Percentiles rank a stretch among this genome's conserved stretches.
These are phyloP conservation scores for Melastoma malabathricum DNA, from an alignment of 345 rosid species.

Conservation along the genomic window DNA sequence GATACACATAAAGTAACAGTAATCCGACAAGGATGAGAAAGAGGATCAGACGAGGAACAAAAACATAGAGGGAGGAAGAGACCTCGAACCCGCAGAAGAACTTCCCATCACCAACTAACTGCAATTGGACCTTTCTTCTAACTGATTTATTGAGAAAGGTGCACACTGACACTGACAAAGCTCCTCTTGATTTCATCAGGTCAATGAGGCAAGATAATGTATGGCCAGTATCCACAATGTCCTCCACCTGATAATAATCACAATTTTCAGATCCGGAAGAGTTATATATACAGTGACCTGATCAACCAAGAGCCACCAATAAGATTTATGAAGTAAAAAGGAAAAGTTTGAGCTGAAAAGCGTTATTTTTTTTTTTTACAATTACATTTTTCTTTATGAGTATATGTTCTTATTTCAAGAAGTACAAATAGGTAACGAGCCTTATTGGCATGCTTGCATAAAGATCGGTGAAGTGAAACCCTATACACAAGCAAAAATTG, in stretches of 20 bases:
- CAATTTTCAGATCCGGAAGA: background rate
- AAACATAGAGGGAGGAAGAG: conserved; percentile 5
- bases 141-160: conserved; percentile 65
- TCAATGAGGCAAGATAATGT: conserved; percentile 51
- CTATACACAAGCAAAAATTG: too few relatives aligned
- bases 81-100: conserved; percentile 82
- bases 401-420: too few relatives aligned
- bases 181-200: conserved; percentile 47
- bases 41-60: background rate
- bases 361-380: too few relatives aligned
- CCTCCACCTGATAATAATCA: conserved; percentile 56
- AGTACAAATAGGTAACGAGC: too few relatives aligned
- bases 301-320: background rate
- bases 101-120: conserved; percentile 67
- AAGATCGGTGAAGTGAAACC: too few relatives aligned
- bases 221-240: conserved; percentile 80
- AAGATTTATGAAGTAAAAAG: too few relatives aligned
- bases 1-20: too few relatives aligned
- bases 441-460: too few relatives aligned
- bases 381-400: too few relatives aligned
- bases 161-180: conserved; percentile 73
- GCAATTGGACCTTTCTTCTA: conserved; percentile 48
- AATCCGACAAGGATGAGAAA: background rate
- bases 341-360: too few relatives aligned
- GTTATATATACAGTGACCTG: background rate